These are phyloP conservation scores for Skeletonema grethae DNA, from an alignment of 108 stramenopile species.

Conservation along the genomic window DNA sequence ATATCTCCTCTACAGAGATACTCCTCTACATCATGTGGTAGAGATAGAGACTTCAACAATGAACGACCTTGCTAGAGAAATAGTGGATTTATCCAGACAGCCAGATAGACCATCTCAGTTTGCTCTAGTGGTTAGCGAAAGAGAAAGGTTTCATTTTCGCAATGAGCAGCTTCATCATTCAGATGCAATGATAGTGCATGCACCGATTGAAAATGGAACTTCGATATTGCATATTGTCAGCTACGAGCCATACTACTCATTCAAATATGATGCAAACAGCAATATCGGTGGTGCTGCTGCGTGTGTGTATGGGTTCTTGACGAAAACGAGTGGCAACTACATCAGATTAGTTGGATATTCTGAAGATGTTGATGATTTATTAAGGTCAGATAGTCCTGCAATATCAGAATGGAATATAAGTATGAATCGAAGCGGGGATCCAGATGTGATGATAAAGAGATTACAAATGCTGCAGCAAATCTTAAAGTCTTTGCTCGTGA, in stretches of 20 bases:
- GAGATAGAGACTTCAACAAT: background rate
- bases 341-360: background rate
- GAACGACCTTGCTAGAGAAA: background rate
- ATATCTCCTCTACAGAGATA: too few species aligned
- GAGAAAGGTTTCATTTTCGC: background rate
- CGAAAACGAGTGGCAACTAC: background rate
- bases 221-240: background rate
- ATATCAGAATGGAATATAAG: conserved; percentile 2
- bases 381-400: background rate
- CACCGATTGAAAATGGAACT: background rate
- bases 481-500: background rate
- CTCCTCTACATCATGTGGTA: too few species aligned
- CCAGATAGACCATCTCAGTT: background rate
- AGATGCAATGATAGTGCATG: background rate
- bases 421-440: background rate
- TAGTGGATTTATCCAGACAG: background rate
- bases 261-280: background rate
- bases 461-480: background rate
- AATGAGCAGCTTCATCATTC: background rate
- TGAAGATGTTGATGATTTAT: background rate
- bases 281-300: background rate
- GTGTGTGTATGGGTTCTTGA: background rate
- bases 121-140: background rate
- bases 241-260: background rate
- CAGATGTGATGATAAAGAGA: background rate